Conservation (phyloP, 2,329 filamentous ascomycete species). For the Trichothecium sympodiale region DNA sequence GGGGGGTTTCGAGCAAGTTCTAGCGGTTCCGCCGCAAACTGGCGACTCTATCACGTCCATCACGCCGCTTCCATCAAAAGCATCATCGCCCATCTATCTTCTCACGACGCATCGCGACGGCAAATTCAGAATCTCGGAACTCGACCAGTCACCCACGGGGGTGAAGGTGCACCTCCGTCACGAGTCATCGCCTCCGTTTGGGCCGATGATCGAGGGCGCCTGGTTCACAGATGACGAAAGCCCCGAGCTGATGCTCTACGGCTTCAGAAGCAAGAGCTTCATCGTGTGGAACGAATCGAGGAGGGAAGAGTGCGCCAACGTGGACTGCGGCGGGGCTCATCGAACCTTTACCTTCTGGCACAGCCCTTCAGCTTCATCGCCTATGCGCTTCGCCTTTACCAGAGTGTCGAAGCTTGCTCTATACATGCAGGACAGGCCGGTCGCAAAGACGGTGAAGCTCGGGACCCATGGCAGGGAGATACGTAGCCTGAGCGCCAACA, state of each 20-base stretch:
- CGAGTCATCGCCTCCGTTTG: constrained; percentile 57
- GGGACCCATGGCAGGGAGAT: constrained; percentile 87
- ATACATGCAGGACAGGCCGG: constrained; percentile 27
- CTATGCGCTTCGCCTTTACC: constrained; percentile 58
- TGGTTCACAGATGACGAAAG: constrained; percentile 36
- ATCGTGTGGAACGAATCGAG: constrained; percentile 68
- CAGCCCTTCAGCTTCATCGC: constrained; percentile 17
- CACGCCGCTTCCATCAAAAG: constrained; percentile 24
- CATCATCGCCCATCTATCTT: constrained; percentile 29
- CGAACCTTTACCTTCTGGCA: constrained; percentile 53
- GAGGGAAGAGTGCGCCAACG: constrained; percentile 55
- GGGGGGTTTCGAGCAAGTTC: constrained; percentile 14
- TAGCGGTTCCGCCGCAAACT: constrained; percentile 27
- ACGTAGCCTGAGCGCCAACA: constrained; percentile 34
- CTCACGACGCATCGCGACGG: constrained; percentile 70
- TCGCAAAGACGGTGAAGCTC: constrained; percentile 41
- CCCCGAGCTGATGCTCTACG: constrained; percentile 58
- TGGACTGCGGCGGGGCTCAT: constrained; percentile 80
- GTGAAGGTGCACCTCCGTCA: constrained; percentile 44
- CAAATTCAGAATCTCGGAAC: constrained; percentile 54
- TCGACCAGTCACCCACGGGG: constrained; percentile 11
- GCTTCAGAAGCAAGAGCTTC: constrained; percentile 72
- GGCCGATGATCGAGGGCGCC: constrained; percentile 64
- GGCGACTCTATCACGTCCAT: constrained; percentile 62
- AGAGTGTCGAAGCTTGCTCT: constrained; percentile 47